phyloP scores from a whole-genome alignment of 345 rosid species.

The Gossypium bickii region DNA sequence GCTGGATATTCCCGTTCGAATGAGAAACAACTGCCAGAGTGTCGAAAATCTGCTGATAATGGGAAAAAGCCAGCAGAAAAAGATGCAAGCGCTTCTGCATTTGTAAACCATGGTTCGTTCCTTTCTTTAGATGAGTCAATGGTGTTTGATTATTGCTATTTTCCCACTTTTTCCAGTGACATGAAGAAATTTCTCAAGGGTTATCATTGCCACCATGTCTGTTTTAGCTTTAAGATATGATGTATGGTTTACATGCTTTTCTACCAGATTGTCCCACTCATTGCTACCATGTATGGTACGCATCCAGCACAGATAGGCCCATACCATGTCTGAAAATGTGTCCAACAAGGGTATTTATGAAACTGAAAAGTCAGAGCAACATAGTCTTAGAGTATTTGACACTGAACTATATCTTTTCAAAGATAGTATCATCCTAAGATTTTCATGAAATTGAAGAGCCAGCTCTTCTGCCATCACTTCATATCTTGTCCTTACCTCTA shows the following conservation, averaged over 20 bases:
- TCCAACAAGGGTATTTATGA: neutral
- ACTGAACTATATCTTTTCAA: neutral
- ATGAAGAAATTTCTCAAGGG: neutral
- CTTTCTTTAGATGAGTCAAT: neutral
- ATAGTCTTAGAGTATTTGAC: neutral
- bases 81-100: constrained; percentile 27
- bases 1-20: constrained; percentile 31
- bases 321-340: neutral
- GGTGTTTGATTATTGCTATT: neutral
- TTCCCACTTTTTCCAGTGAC: neutral
- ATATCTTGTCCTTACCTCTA: neutral
- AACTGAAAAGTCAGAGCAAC: neutral
- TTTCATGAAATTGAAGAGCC: neutral
- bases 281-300: neutral
- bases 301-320: no score
- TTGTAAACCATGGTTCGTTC: constrained; percentile 46
- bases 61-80: constrained; percentile 30
- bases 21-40: constrained; percentile 32
- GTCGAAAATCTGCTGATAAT: constrained; percentile 28
- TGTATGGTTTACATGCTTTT: no score
- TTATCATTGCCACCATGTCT: neutral
- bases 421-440: neutral
- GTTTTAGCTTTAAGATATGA: no score
- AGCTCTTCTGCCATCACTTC: neutral
- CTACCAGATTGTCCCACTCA: no score